phyloP scores from a whole-genome alignment of 2,329 filamentous ascomycete species.

The Phialophora expanda region DNA sequence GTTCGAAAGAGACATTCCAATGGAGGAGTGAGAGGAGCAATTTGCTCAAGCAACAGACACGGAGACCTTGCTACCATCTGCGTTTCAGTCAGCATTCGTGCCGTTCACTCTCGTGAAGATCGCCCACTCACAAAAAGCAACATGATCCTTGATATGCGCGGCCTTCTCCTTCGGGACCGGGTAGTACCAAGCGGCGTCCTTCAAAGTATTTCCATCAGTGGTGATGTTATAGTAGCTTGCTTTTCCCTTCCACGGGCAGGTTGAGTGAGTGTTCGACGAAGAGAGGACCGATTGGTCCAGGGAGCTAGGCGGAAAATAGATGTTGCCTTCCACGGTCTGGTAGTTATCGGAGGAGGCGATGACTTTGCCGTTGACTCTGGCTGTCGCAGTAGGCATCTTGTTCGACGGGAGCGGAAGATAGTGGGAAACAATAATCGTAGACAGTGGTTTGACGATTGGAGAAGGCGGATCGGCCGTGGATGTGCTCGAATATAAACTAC shows the following conservation, averaged over 20 bases:
- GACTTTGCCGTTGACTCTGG: constrained; percentile 56
- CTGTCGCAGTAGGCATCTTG: constrained; percentile 51
- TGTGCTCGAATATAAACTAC: not conserved
- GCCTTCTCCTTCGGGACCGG: constrained; percentile 57
- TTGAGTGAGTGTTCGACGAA: constrained; percentile 54
- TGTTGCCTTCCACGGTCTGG: constrained; percentile 64
- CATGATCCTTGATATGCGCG: constrained; percentile 58
- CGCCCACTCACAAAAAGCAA: constrained; percentile 62
- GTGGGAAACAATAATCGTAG: not conserved
- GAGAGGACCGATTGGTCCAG: constrained; percentile 53
- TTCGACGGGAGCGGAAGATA: not conserved
- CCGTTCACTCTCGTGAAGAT: not conserved
- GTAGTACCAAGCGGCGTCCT: constrained; percentile 66
- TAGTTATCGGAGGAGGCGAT: constrained; percentile 59
- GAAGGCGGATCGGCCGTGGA: not conserved
- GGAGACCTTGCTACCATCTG: constrained; percentile 25
- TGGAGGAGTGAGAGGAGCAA: not conserved
- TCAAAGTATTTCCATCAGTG: constrained; percentile 54
- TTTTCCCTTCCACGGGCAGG: constrained; percentile 63
- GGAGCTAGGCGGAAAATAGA: constrained; percentile 59
- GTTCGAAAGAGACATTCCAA: not conserved
- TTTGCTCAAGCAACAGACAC: constrained; percentile 24
- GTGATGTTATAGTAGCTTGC: constrained; percentile 63
- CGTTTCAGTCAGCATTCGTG: not conserved
- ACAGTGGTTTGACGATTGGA: not conserved